phyloP scores from a whole-genome alignment of 1,284 basidiomycete genomes.

The Cutaneotrichosporon sp. region DNA sequence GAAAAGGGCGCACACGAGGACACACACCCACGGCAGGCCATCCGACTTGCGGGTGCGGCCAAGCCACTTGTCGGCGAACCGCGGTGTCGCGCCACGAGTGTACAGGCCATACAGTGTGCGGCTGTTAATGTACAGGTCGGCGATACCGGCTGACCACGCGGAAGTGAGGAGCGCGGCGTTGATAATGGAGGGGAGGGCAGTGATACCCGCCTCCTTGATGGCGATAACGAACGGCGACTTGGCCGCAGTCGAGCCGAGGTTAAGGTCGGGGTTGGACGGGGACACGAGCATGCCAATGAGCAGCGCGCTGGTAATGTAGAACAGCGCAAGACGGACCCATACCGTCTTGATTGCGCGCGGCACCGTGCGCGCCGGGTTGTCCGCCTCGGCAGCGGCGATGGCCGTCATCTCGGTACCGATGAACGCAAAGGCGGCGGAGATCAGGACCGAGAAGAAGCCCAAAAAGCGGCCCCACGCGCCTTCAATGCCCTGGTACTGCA shows the following conservation, averaged over 20 bases:
- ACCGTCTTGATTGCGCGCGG: slow-evolving; percentile 69
- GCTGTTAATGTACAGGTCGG: slow-evolving; percentile 55
- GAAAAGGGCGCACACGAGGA: slow-evolving; percentile 23
- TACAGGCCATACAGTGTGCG: slow-evolving; percentile 54
- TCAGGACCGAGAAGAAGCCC: slow-evolving; percentile 17
- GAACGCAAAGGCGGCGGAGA: slow-evolving; percentile 14
- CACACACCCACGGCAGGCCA: slow-evolving; percentile 29
- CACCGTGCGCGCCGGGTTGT: slow-evolving; percentile 67
- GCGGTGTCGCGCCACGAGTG: slow-evolving; percentile 64
- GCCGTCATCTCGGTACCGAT: slow-evolving; percentile 45
- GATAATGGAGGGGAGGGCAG: slow-evolving; percentile 60
- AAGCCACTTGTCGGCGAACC: slow-evolving; percentile 19
- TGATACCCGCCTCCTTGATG: slow-evolving; percentile 63
- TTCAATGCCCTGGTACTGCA: slow-evolving; percentile 44
- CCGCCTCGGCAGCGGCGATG: slow-evolving; percentile 48
- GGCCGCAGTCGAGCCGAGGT: slow-evolving; percentile 58
- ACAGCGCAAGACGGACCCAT: slow-evolving; percentile 56
- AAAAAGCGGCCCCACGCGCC: slow-evolving; percentile 49
- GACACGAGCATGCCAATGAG: slow-evolving; percentile 74
- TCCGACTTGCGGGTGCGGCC: slow-evolving; percentile 44
- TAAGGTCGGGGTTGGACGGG: slow-evolving; percentile 57
- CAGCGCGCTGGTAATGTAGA: slow-evolving; percentile 61
- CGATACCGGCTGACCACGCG: slow-evolving; percentile 56
- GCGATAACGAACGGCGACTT: slow-evolving; percentile 77
- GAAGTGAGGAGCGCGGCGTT: slow-evolving; percentile 58